Evolutionary conservation across 2,329 filamentous ascomycete genomes (phyloP), one percentile per base, ranked within the genome.

Genomic region (Penicillium frequentans): DNA sequence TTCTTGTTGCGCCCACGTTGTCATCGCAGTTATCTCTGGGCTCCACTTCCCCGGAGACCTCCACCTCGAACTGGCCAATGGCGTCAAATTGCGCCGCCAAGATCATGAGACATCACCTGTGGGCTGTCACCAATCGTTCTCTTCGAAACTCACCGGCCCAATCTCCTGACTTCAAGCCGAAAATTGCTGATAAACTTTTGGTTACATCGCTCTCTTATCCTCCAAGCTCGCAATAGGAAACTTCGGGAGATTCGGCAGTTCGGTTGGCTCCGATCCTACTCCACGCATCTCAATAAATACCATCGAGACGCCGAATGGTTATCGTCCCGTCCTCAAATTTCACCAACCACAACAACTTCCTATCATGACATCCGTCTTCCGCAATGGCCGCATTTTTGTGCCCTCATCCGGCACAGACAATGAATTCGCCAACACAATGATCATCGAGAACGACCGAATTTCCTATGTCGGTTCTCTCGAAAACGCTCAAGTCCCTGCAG

Each of bases 381-480:
- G 61, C 21, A 73, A 75, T 56, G 74, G 68, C 16, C 71, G 69
- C 21, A 63, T 77, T 47, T 74, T 75, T 54, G 63, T 65, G 8
- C 67, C 58, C 2, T 56, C 57, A 8, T 37, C 27, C 9, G 26
- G 53, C 1, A 49, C 50, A 14, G 57, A 47, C 35, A 57, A 63
- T 37, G 50, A 66, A 2, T 74, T 72, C 49, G 65, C 66, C 7
- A 61, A 74, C 10, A 63, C 68, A 10, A 73, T 81, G 68, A 66
- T 80, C 14, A 65, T 80, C 19, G 61, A 73, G 13, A 67, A 74
- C 52, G 77, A 73, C 33, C 71, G 64, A 19, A 81, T 81, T 48
- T 60, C 63, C 9, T 74, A 79, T 58, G 70, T 81, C 33, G 79
- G 79, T 14, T 31, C 58, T 9, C 64, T 71, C 3, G 55, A 75